These are phyloP conservation scores for Picea abies DNA, from an alignment of 83 land plant species.

Conservation along the genomic window DNA sequence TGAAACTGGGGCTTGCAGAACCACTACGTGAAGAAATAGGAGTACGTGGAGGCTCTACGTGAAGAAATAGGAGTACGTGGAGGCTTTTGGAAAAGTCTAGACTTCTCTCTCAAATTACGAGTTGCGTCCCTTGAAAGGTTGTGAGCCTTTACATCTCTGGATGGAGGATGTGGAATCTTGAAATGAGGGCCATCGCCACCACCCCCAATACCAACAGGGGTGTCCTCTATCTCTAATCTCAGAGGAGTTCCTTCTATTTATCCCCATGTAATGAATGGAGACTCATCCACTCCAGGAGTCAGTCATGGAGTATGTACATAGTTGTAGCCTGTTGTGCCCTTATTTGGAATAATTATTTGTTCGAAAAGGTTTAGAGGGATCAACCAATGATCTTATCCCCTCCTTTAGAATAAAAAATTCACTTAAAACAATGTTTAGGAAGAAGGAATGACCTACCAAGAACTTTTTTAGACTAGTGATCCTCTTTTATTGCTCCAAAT, in stretches of 20 bases:
- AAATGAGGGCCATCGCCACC: slow-evolving; percentile 91
- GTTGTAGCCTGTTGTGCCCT: slow-evolving; percentile 73
- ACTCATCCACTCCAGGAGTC: slow-evolving; percentile 96
- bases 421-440: too few relatives aligned
- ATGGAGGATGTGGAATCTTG: slow-evolving; percentile 77
- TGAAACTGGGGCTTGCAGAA: slow-evolving; percentile 67
- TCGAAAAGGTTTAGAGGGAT: too few relatives aligned
- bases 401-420: too few relatives aligned
- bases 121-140: slow-evolving; percentile 92
- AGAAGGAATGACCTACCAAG: too few relatives aligned
- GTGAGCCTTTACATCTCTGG: slow-evolving; percentile 86
- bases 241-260: slow-evolving; percentile 98
- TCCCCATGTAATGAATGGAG: slow-evolving; percentile 99
- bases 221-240: slow-evolving; percentile 87
- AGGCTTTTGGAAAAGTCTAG: slow-evolving; percentile 62
- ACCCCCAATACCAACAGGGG: slow-evolving; percentile 77
- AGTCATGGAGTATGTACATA: slow-evolving; percentile 93
- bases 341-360: slow-evolving; percentile 27
- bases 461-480: too few relatives aligned
- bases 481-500: too few relatives aligned
- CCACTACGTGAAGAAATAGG: slow-evolving; percentile 75
- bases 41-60: slow-evolving; percentile 56
- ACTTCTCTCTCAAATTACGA: slow-evolving; percentile 81
- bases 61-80: slow-evolving; percentile 65
- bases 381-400: too few relatives aligned